Evolutionary conservation across 2,329 filamentous ascomycete species (phyloP).

Genomic region (Colletotrichum eleusines): DNA sequence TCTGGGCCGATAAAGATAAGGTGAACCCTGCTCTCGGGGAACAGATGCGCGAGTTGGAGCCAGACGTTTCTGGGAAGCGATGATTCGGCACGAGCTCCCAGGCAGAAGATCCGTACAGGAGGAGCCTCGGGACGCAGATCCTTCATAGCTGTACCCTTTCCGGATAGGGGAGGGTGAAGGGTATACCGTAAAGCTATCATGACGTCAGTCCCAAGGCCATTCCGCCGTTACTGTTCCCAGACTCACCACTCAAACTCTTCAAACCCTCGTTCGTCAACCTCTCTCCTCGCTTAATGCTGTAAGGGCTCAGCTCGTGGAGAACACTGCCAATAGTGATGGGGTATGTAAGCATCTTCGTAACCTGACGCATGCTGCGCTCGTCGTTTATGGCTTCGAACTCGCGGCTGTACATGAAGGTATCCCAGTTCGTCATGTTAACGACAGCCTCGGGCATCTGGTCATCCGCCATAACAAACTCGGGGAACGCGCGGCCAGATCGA

Average conservation of each 20-base stretch:
- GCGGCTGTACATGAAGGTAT: constrained; percentile 93
- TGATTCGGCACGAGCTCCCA: constrained; percentile 96
- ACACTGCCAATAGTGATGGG: constrained; percentile 92
- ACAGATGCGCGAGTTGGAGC: constrained; percentile 94
- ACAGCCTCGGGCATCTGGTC: constrained; percentile 91
- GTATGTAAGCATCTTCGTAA: constrained; percentile 92
- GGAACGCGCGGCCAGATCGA: constrained; percentile 89
- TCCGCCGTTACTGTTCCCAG: neutral
- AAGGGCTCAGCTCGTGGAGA: constrained; percentile 93
- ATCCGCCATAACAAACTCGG: constrained; percentile 92
- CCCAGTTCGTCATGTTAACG: constrained; percentile 99
- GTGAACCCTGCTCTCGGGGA: constrained; percentile 91
- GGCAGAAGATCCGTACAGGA: constrained; percentile 89
- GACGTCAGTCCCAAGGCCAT: constrained; percentile 9
- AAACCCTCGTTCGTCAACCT: constrained; percentile 88
- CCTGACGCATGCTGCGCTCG: constrained; percentile 91
- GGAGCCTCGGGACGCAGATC: constrained; percentile 87
- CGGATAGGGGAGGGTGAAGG: constrained; percentile 86
- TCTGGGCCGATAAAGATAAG: constrained; percentile 96
- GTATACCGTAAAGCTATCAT: constrained; percentile 86
- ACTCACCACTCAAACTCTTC: constrained; percentile 91
- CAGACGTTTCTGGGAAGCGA: constrained; percentile 94
- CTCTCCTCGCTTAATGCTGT: constrained; percentile 80
- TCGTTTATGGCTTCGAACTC: constrained; percentile 93
- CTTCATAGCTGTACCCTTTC: constrained; percentile 79